Base-by-base conservation (phyloP, 306 rosid genomes). In the Delonix regia region DNA sequence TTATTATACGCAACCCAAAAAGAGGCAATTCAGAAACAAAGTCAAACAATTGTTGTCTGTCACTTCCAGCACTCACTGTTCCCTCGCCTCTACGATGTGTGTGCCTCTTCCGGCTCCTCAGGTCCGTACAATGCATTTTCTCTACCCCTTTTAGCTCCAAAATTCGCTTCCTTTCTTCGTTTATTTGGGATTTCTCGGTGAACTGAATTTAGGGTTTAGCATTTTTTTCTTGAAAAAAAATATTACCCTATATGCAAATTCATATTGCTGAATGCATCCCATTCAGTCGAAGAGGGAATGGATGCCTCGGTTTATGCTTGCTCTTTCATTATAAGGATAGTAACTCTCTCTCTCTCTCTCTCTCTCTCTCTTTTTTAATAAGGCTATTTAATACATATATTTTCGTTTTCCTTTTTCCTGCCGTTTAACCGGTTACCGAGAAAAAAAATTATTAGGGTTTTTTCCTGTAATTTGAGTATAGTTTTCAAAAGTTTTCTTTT, bases 61-160 rank as follows among this genome's bases (percentile, higher is more conserved):
- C 34, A 22, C 52, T 41, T 66, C 34, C 52, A 41, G 49, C 68
- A n/a, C 30, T 36, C 5, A 18, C 49, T 19, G 12, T 64, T 21
- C 28, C 21, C n/a, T 38, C 49, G 3, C 45, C 18, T 38, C 30
- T 19, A 36, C 49, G 70, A 64, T 64, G 48, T 12, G 28, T 13
- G 52, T 7, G 71, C 52, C 71, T 41, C 71, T 13, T 66, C 34
- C n/a, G 2, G 6, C 11, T 24, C 22, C 38, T 1, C 21, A 68
- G 87, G 87, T 84, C 30, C 76, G 41, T 74, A 51, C 78, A 21
- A 1, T 22, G 22, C 9, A 19, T 42, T 3, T 8, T 70, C 30
- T 28, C 27, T 28, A n/a, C 39, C 25, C 22, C 9, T n/a, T 18
- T 62, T 24, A 9, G 4, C 22, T 66, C 60, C 34, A 8, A 14